Conservation (phyloP, 2,329 filamentous ascomycete species). For the Xylaria sp. region DNA sequence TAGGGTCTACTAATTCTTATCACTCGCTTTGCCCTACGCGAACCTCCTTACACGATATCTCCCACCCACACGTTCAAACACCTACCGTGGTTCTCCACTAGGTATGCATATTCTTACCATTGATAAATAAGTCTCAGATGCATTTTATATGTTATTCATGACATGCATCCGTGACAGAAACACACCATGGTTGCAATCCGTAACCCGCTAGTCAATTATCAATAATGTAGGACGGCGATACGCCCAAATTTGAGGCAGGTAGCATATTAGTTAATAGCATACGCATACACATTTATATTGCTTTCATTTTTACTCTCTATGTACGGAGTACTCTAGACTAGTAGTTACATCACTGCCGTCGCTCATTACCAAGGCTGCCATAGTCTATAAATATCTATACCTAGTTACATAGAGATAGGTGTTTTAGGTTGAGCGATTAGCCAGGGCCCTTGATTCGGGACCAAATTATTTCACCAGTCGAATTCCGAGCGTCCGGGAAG, state of each 20-base stretch:
- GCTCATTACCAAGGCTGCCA: neutral
- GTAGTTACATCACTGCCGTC: neutral
- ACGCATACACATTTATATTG: slow-evolving; percentile 5
- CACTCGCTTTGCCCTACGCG: neutral
- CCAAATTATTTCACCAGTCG: neutral
- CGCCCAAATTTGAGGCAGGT: neutral
- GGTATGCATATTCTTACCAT: neutral
- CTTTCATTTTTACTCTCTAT: neutral
- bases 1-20: slow-evolving; percentile 4
- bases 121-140: neutral
- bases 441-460: neutral
- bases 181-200: neutral
- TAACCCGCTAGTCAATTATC: neutral
- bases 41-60: neutral
- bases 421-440: slow-evolving; percentile 7
- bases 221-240: slow-evolving; percentile 4
- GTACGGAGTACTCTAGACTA: too few species aligned
- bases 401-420: neutral
- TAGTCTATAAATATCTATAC: neutral
- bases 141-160: neutral
- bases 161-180: slow-evolving; percentile 1
- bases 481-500: neutral
- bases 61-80: neutral
- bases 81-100: too few species aligned
- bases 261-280: slow-evolving; percentile 4